A percentile compares a stretch with the other conserved stretches of the same genome.
These are phyloP conservation scores for Pelargonium citronellum DNA, from an alignment of 441 rosid species.

Conservation along the genomic window DNA sequence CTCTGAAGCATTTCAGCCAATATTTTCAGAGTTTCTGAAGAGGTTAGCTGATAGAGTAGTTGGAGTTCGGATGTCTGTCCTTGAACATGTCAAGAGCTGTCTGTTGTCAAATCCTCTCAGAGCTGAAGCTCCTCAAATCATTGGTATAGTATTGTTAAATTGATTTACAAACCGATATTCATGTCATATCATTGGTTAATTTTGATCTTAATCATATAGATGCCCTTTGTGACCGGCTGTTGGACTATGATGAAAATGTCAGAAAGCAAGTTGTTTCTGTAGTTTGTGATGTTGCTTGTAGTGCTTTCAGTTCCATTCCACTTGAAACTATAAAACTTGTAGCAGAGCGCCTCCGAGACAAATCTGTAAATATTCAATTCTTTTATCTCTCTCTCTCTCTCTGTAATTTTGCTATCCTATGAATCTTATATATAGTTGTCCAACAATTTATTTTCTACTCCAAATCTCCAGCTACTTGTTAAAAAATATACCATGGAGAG, in stretches of 20 bases:
- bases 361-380: conserved; percentile 57
- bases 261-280: conserved; percentile 95
- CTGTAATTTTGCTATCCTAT: conserved; percentile 16
- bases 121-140: conserved; percentile 76
- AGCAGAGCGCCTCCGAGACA: conserved; percentile 95
- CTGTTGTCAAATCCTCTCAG: conserved; percentile 67
- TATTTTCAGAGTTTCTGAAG: conserved; percentile 87
- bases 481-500: conserved; percentile 90
- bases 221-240: conserved; percentile 88
- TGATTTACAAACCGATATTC: conserved; percentile 20
- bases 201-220: conserved; percentile 41
- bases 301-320: conserved; percentile 58
- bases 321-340: conserved; percentile 70
- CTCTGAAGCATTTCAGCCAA: conserved; percentile 66
- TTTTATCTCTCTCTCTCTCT: conserved; percentile 19
- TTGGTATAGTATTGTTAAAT: conserved; percentile 46
- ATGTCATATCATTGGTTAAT: conserved; percentile 17
- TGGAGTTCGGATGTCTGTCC: conserved; percentile 79
- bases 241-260: conserved; percentile 96
- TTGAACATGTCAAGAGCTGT: conserved; percentile 78
- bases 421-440: conserved; percentile 15
- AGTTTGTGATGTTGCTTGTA: conserved; percentile 75
- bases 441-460: conserved; percentile 13
- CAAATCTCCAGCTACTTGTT: conserved; percentile 60
- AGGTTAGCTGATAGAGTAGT: conserved; percentile 94